Base-by-base conservation (phyloP, 2,329 filamentous ascomycete species). In the Talaromyces atroroseus region DNA sequence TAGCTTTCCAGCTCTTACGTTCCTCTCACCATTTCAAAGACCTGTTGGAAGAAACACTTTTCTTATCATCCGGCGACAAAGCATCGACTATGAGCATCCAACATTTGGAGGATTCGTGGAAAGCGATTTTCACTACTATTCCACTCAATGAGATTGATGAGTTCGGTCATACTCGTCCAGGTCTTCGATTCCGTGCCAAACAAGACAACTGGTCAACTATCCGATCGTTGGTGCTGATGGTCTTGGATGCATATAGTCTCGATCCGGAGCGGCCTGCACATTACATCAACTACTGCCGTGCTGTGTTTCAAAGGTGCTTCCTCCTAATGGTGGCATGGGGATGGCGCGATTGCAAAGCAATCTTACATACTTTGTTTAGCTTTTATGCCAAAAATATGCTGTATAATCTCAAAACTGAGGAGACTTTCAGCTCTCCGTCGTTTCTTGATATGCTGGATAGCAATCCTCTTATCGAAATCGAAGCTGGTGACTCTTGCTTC, bases 371-470 rank as follows among this genome's bases (percentile, higher is more conserved):
- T 0, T 66, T 83, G 0, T 84, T 83, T 60, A 81, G 84, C 65
- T 85, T 84, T 68, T 85, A 84, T 60, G 80, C 80, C 6, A 76
- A 72, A 40, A 78, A 79, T 40, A 72, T 70, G 16, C 69, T 85
- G n/a, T 71, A 74, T 44, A 76, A 80, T 53, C 68, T 86, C 52
- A 71, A 69, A 52, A 74, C 75, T 2, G 83, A 86, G 63, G 72
- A 80, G 58, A 72, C 66, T 46, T 73, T 69, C 52, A 78, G 77
- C 10, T 84, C 83, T 2, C 78, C 79, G 8, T 59, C 61, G 2
- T 85, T 84, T 58, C 74, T 86, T 18, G 76, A 82, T 52, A 63
- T 76, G 44, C 72, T 83, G 2, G 71, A 77, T 32, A 64, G 66
- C 16, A 65, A 72, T 16, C 76, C 76, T 8, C 67, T 63, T 1